These are phyloP conservation scores for Cicer yamashitae DNA, from an alignment of 306 rosid species.

Conservation along the genomic window DNA sequence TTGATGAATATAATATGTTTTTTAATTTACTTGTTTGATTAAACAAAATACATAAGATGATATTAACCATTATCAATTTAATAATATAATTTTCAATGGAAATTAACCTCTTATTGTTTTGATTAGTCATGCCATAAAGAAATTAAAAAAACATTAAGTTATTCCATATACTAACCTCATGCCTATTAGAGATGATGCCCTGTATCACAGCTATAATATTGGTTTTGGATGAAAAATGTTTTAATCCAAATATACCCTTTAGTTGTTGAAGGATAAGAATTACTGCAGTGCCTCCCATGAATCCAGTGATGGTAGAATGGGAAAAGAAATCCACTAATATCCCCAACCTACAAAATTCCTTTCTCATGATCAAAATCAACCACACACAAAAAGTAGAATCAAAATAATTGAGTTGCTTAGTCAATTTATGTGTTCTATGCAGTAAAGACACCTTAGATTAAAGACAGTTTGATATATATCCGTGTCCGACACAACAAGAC, in stretches of 20 bases:
- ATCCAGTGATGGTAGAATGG: slow-evolving; percentile 86
- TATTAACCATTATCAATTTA: background rate
- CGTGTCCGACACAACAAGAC: no score
- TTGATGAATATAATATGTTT: background rate
- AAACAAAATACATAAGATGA: background rate
- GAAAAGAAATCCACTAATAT: slow-evolving; percentile 92
- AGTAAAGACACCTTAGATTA: no score
- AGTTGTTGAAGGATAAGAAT: slow-evolving; percentile 73
- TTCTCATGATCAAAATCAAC: background rate
- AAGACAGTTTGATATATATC: no score
- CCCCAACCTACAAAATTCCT: slow-evolving; percentile 61
- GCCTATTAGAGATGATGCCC: slow-evolving; percentile 44
- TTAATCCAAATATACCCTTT: slow-evolving; percentile 74
- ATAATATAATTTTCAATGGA: slow-evolving; percentile 1
- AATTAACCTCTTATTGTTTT: slow-evolving; percentile 16
- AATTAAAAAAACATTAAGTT: background rate
- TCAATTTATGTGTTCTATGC: background rate
- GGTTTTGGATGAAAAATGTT: slow-evolving; percentile 64
- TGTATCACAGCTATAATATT: slow-evolving; percentile 55
- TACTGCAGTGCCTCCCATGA: slow-evolving; percentile 86
- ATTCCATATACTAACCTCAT: slow-evolving; percentile 55
- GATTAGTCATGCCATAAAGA: background rate
- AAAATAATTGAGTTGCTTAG: slow-evolving; percentile 7
- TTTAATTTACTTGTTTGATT: background rate
- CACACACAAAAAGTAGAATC: background rate